Evolutionary conservation across 208 protist species (phyloP), one percentile per base, ranked within the genome.

Genomic region (Trichomonas tenax): DNA sequence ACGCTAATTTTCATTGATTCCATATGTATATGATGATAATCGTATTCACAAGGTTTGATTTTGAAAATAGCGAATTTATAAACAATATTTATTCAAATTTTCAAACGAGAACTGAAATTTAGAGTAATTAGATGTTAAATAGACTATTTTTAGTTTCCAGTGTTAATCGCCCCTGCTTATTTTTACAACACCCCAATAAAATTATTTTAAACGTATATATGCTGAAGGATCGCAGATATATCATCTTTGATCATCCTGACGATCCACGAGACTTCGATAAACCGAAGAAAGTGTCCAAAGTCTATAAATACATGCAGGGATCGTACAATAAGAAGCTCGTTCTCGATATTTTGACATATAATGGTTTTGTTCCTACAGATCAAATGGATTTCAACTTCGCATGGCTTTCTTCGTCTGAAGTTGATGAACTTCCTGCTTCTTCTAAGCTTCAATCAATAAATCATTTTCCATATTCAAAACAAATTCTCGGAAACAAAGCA

Each of bases 401-500:
- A 11, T 93, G 86, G 86, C 4, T 26, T 38, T 38, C 86, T 26
- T 51, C 86, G 38, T 15, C 44, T 38, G 86, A 93, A 51, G 17
- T 38, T 51, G 86, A 93, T 38, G 17, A 23, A 38, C 1, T 93
- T 38, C 26, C 40, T 11, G 14, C 86, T 38, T 48, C 26, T 38
- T 34, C 15, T 38, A 34, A 17, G 15, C 45, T 44, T 6, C 86
- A 93, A 51, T 8, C 17, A 34, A 51, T 93, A 36, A 93, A 93
- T 93, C 86, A 93, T 93, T 93, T 93, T 36, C 86, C 86, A 58
- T 93, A 93, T 93, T 93, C 86, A 2, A 93, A 93, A 51, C 86
- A 51, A 93, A 93, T 93, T 93, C 15, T 93, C 45, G 86, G 86
- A 9, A 93, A 93, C 26, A 93, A 93, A 51, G 86, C 86, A 40